These are phyloP conservation scores for Piromyces finnis DNA, from an alignment of 192 early-diverging fungal species.

Conservation along the genomic window DNA sequence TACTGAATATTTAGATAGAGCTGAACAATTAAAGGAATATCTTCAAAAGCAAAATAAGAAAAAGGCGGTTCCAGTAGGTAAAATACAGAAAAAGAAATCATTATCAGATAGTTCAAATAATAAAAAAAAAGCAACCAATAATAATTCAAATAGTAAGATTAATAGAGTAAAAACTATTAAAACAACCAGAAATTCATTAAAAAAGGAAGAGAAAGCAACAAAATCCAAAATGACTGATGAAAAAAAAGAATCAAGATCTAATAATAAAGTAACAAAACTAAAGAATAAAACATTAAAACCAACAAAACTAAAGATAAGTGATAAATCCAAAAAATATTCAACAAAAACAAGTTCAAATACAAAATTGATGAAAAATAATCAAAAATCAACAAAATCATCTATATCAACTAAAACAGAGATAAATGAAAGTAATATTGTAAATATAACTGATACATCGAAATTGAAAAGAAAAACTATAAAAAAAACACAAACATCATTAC, in stretches of 20 bases:
- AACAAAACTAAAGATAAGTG: too few relatives aligned
- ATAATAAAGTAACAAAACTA: neutral
- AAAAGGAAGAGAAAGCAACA: too few relatives aligned
- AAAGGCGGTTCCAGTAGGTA: conserved; percentile 8
- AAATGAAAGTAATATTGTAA: too few relatives aligned
- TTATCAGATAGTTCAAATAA: neutral
- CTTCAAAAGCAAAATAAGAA: conserved; percentile 47
- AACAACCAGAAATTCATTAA: neutral
- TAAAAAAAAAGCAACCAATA: neutral
- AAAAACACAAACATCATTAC: neutral
- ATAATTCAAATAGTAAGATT: neutral
- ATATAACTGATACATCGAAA: neutral
- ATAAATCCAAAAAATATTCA: too few relatives aligned
- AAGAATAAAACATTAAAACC: neutral
- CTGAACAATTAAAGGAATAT: conserved; percentile 84
- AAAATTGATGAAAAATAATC: too few relatives aligned
- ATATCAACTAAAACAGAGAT: neutral
- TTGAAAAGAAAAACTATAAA: neutral
- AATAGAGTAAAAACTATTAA: neutral
- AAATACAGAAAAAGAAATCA: neutral
- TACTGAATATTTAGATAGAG: conserved; percentile 82
- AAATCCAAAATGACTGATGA: too few relatives aligned
- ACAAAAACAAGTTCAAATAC: too few relatives aligned
- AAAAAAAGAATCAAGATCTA: neutral
- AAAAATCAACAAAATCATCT: neutral